phyloP scores from a whole-genome alignment of 176 grass and related monocot species.

The Alopecurus myosuroides region DNA sequence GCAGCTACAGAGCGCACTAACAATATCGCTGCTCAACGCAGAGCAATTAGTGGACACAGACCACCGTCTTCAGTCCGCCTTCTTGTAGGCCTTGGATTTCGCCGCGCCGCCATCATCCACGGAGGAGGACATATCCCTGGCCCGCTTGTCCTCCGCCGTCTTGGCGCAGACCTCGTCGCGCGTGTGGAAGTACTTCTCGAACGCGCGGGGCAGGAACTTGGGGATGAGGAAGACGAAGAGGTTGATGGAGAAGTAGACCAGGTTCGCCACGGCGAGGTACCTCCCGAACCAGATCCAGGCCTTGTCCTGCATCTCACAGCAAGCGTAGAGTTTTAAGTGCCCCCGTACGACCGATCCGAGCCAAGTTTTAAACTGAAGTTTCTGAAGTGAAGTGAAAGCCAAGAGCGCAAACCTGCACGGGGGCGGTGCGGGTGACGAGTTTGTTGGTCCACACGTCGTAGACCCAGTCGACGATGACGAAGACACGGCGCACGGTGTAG shows the following conservation, averaged over 20 bases:
- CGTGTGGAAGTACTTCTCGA: constrained; percentile 81
- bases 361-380: not conserved
- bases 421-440: not conserved
- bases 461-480: constrained; percentile 74
- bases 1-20: not conserved
- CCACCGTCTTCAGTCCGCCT: constrained; percentile 10
- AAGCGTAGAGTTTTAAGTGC: not conserved
- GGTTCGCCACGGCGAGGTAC: constrained; percentile 55
- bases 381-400: not conserved
- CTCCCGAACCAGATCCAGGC: constrained; percentile 80
- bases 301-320: constrained; percentile 30
- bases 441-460: constrained; percentile 49
- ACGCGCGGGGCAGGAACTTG: constrained; percentile 59
- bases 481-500: constrained; percentile 78
- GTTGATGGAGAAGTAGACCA: constrained; percentile 77
- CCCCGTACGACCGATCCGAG: too few relatives aligned
- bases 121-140: not conserved
- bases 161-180: constrained; percentile 39
- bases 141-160: constrained; percentile 49
- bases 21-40: not conserved
- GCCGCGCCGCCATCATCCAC: not conserved
- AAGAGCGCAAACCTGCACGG: constrained; percentile 13
- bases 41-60: not conserved
- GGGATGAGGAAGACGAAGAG: constrained; percentile 84
- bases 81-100: constrained; percentile 17